phyloP scores from a whole-genome alignment of 495 filamentous ascomycete genomes.

The Glonium stellatum region DNA sequence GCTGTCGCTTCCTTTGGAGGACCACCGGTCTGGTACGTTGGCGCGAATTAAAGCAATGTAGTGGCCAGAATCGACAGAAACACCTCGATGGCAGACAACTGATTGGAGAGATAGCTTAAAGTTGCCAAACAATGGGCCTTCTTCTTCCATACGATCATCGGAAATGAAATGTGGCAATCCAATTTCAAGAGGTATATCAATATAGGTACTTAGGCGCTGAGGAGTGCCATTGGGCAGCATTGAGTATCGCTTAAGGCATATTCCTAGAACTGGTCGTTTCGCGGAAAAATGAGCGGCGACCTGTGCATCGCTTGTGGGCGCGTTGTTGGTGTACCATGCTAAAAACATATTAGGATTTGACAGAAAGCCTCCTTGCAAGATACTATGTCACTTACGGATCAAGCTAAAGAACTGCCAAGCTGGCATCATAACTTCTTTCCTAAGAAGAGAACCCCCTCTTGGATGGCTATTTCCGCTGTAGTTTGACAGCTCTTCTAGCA shows the following conservation, averaged over 20 bases:
- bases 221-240: constrained; percentile 62
- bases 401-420: constrained; percentile 97
- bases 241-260: constrained; percentile 86
- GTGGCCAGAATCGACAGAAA: constrained; percentile 83
- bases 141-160: constrained; percentile 60
- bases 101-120: constrained; percentile 90
- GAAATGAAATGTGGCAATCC: constrained; percentile 83
- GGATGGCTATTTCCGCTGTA: constrained; percentile 18
- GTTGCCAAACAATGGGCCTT: constrained; percentile 61
- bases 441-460: constrained; percentile 48
- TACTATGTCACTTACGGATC: constrained; percentile 53
- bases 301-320: constrained; percentile 60
- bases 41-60: constrained; percentile 79
- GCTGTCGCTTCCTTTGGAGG: neutral
- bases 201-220: constrained; percentile 63
- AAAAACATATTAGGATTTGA: neutral
- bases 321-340: constrained; percentile 65
- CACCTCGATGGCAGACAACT: constrained; percentile 83
- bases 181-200: constrained; percentile 90
- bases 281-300: constrained; percentile 65
- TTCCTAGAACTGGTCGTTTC: constrained; percentile 75
- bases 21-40: constrained; percentile 28
- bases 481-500: constrained; percentile 25
- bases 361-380: neutral
- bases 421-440: constrained; percentile 87